Evolutionary conservation across 2,329 filamentous ascomycete species (phyloP), one percentile per base, ranked within the genome.

Genomic region (Penicillium sp.): DNA sequence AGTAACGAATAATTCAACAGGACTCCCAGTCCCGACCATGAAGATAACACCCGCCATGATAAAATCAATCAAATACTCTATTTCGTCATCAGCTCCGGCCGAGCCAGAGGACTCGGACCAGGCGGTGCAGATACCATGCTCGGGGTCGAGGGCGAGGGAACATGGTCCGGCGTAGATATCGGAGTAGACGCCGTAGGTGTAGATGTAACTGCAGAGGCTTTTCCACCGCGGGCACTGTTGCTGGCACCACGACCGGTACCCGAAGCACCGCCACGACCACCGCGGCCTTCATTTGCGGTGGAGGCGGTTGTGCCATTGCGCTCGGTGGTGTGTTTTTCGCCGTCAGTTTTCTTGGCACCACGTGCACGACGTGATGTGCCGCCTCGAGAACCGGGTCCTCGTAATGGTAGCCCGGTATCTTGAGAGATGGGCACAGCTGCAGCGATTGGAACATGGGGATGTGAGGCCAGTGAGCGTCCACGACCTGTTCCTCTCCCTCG

Each of bases 341-440:
- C 84, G 65, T 90, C 89, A 68, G 93, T 89, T 36, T 89, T 88
- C 71, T 96, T 96, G 38, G 89, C 94, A 62, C 91, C 87, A 40
- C 92, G 87, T 48, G 91, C 90, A 72, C 95, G 95, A 62, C 92
- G 83, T 18, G 88, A 84, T 1, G 88, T 81, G 42, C 89, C 89
- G 48, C 89, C 89, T 40, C 90, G 83, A 34, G 89, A 90, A n/a
- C 88, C 88, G 9, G 88, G 85, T 44, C 82, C 82, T 48, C 74
- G 72, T 10, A 92, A 85, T 64, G 88, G 85, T 57, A 89, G 88
- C 65, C 90, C 90, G 67, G 95, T 91, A 45, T 90, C 89, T 71
- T 96, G 96, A 18, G 90, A 96, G 63, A 94, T 89, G 40, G 92
- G 87, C 48, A 92, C 90, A 71, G 95, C 96, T 60, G 92, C 83